Evolutionary conservation across 768 basidiomycete species (phyloP).

Genomic region (Sarcodon sp.): DNA sequence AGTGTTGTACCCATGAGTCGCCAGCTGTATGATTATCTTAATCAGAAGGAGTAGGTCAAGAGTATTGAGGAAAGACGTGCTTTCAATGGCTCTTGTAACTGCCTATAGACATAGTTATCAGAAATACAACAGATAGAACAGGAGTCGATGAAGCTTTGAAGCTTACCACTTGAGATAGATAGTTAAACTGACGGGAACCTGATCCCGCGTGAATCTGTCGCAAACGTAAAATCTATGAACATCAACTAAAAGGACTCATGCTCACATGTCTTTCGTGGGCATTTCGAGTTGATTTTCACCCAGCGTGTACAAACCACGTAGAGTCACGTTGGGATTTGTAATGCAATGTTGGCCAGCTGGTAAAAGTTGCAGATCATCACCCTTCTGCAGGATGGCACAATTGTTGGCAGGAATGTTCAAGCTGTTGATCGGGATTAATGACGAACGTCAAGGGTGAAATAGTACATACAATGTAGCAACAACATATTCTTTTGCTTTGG

Average conservation of each 20-base stretch:
- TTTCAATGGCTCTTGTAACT: constrained; percentile 37
- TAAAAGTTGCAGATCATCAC: constrained; percentile 67
- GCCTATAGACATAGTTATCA: constrained; percentile 18
- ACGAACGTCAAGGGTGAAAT: constrained; percentile 1
- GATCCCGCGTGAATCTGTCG: constrained; percentile 67
- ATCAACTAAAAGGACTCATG: neutral
- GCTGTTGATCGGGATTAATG: constrained; percentile 21
- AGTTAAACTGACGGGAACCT: constrained; percentile 75
- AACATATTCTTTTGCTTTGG: constrained; percentile 47
- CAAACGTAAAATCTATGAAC: neutral
- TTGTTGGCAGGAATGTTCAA: constrained; percentile 79
- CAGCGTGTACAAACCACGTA: constrained; percentile 68
- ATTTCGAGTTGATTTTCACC: constrained; percentile 81
- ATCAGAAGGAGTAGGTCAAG: neutral
- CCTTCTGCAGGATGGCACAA: constrained; percentile 74
- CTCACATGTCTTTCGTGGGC: constrained; percentile 81
- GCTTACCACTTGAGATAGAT: constrained; percentile 72
- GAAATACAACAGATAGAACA: neutral
- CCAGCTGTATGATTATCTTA: constrained; percentile 27
- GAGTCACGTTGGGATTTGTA: constrained; percentile 72
- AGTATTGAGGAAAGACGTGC: constrained; percentile 8
- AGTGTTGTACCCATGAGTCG: constrained; percentile 75
- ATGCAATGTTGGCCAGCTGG: constrained; percentile 78
- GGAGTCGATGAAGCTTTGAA: constrained; percentile 5
- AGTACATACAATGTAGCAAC: constrained; percentile 63